These are phyloP conservation scores for Monilinia laxa DNA, from an alignment of 2,329 filamentous ascomycete species.

Conservation along the genomic window DNA sequence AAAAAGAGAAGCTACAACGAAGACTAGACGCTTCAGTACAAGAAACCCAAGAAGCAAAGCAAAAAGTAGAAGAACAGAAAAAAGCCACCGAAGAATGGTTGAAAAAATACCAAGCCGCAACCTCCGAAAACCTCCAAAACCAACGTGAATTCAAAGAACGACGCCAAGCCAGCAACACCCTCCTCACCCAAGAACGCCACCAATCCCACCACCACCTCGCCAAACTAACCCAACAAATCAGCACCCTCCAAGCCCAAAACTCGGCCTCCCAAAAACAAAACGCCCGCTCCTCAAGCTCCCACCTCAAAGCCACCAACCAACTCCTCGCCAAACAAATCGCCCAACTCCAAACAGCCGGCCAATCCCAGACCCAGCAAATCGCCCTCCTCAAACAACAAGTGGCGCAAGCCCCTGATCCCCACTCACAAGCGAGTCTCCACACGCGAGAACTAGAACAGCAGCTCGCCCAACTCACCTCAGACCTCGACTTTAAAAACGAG, in stretches of 20 bases:
- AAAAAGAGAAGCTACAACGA: background rate
- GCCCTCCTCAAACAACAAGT: background rate
- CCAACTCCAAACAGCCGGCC: background rate
- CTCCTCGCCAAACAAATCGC: background rate
- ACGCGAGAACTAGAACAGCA: background rate
- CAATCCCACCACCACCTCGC: background rate
- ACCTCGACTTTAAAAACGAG: background rate
- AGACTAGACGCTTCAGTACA: background rate
- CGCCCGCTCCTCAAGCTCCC: too few species aligned
- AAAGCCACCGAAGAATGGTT: background rate
- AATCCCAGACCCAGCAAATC: background rate
- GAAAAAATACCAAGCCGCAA: background rate
- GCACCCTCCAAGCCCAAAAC: too few species aligned
- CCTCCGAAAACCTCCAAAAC: background rate
- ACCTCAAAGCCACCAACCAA: background rate
- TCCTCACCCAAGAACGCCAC: too few species aligned
- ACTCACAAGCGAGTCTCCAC: too few species aligned
- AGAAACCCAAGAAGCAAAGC: background rate
- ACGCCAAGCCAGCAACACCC: background rate
- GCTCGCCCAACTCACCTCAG: rapidly evolving
- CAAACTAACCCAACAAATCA: too few species aligned
- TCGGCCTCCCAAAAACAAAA: too few species aligned
- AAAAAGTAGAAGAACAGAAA: background rate
- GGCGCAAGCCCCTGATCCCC: too few species aligned
- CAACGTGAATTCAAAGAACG: background rate